These are phyloP conservation scores for Nepenthes alata DNA, from an alignment of 179 eudicot species.

Conservation along the genomic window DNA sequence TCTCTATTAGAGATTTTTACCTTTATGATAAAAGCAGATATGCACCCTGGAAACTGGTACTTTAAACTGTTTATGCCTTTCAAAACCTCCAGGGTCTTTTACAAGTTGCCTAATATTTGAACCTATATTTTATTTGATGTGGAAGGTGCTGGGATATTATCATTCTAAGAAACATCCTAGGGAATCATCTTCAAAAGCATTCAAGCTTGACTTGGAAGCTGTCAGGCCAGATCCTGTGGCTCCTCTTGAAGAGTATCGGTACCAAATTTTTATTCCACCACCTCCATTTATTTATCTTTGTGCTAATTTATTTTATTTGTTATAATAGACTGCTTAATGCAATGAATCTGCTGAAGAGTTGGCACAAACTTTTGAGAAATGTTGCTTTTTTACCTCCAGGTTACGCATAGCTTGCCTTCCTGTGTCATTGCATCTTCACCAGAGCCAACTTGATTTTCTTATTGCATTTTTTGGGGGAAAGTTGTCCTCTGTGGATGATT, in stretches of 20 bases:
- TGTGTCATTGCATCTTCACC: constrained; percentile 85
- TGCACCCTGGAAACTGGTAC: constrained; percentile 93
- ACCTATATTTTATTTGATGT: constrained; percentile 11
- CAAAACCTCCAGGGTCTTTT: neutral
- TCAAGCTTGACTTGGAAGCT: constrained; percentile 72
- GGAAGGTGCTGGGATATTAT: constrained; percentile 76
- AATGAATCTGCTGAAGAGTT: neutral
- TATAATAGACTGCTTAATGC: neutral
- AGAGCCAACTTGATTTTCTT: constrained; percentile 84
- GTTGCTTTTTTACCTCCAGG: constrained; percentile 30
- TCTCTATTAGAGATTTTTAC: constrained; percentile 55
- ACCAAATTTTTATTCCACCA: constrained; percentile 3
- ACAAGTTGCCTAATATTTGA: neutral
- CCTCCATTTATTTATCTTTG: neutral
- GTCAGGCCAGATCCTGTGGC: constrained; percentile 79
- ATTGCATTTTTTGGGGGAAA: constrained; percentile 67
- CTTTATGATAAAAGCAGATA: constrained; percentile 57
- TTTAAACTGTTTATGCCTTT: neutral
- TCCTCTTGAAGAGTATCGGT: constrained; percentile 90
- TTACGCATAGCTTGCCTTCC: constrained; percentile 68
- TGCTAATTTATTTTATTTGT: constrained; percentile 1
- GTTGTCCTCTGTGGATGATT: constrained; percentile 23
- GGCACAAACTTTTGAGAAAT: neutral
- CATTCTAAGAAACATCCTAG: constrained; percentile 71
- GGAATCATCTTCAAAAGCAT: constrained; percentile 61